Evolutionary conservation across 1,139 yeast genomes (phyloP).

Genomic region (Diutina siamensis): DNA sequence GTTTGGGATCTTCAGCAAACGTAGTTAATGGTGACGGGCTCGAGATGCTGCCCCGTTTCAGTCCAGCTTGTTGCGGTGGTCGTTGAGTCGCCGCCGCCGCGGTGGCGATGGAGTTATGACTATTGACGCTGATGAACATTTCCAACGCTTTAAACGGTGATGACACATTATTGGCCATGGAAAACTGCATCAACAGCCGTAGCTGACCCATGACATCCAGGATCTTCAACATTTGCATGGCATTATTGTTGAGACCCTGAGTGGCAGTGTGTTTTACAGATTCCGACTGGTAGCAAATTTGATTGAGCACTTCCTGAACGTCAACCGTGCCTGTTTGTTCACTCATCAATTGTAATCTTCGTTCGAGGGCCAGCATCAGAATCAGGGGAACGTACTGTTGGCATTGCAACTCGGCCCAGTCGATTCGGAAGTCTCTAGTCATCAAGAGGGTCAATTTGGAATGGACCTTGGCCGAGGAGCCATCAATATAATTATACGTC

Average conservation of each 20-base stretch:
- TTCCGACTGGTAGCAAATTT: conserved; percentile 15
- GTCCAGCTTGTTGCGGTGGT: neutral
- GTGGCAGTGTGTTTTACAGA: conserved; percentile 19
- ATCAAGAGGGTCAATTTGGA: conserved; percentile 52
- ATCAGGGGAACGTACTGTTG: conserved; percentile 19
- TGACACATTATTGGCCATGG: conserved; percentile 26
- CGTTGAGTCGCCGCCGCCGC: neutral
- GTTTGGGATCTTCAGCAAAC: conserved; percentile 4
- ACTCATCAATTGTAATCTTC: conserved; percentile 13
- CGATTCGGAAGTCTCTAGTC: conserved; percentile 52
- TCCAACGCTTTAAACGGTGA: conserved; percentile 57
- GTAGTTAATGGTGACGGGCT: neutral
- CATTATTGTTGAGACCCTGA: conserved; percentile 53
- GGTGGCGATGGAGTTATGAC: neutral
- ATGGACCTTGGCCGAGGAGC: conserved; percentile 49
- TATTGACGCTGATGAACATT: conserved; percentile 16
- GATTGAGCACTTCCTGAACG: conserved; percentile 14
- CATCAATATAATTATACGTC: conserved; percentile 52
- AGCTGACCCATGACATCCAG: conserved; percentile 68
- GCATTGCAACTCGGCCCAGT: conserved; percentile 56
- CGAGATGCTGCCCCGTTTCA: neutral
- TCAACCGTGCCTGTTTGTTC: conserved; percentile 9
- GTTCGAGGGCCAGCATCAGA: conserved; percentile 17
- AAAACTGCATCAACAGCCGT: conserved; percentile 50
- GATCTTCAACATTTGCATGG: conserved; percentile 61